Percentiles rank a stretch among this genome's conserved stretches.
Evolutionary conservation across 176 grass and related monocot species (phyloP).

Genomic region (Avena eriantha): DNA sequence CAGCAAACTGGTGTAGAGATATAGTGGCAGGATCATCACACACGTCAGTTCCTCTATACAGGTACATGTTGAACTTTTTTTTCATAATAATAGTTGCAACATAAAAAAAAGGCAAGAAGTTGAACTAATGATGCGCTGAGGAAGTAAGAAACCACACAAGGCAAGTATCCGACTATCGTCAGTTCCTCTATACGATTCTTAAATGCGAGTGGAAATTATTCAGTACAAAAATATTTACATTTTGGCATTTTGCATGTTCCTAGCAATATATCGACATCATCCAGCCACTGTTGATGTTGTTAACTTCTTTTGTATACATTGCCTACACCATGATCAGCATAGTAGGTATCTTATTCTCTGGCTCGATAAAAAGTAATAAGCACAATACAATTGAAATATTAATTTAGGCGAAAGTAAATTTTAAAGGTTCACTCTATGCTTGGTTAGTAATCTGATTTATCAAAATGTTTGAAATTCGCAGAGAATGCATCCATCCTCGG

Average conservation of each 20-base stretch:
- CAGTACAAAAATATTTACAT: not conserved
- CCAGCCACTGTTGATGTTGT: not conserved
- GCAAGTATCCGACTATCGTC: too few relatives aligned
- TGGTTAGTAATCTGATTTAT: conserved; percentile 22
- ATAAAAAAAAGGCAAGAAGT: not conserved
- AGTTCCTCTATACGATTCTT: not conserved
- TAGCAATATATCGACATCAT: conserved; percentile 8
- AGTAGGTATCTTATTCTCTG: not conserved
- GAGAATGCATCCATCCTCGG: conserved; percentile 81
- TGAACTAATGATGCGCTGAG: conserved; percentile 18
- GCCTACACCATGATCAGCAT: not conserved
- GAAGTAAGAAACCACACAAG: conserved; percentile 14
- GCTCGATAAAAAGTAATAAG: not conserved
- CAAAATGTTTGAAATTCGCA: conserved; percentile 33
- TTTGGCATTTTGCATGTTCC: not conserved
- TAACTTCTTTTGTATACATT: not conserved
- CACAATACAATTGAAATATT: conserved; percentile 12
- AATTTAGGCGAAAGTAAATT: not conserved
- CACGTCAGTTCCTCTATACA: conserved; percentile 70
- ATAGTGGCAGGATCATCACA: conserved; percentile 67
- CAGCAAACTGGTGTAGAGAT: conserved; percentile 60
- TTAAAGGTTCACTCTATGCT: conserved; percentile 13
- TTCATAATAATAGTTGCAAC: not conserved
- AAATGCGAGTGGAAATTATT: not conserved
- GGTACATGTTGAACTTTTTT: conserved; percentile 36